Base-by-base conservation (phyloP, 257 asterid species). In the Datura wrightii region DNA sequence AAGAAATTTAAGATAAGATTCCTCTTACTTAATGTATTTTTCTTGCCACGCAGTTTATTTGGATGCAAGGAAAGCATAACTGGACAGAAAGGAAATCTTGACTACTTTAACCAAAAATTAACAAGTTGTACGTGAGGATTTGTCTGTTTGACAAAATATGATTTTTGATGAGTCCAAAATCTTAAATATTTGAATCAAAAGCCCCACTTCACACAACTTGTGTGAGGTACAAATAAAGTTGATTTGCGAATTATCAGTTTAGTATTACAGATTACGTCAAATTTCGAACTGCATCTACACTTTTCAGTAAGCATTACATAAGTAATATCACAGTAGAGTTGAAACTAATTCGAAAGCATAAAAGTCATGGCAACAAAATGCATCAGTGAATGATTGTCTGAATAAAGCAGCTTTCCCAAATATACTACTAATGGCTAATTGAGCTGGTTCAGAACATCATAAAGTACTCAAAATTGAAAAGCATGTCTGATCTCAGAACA, bases 391-490 rank as follows among this genome's bases (percentile, higher is more conserved):
- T 6, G 31, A 14, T 50, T 31, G 82, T 52, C 82, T 14, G 31
- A 7, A 13, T 6, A 76, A 52, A 37, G 7, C 0, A 34, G 39
- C 3, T 5, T 50, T 3, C 15, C 34, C 36, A 60, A 60, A 37
- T 60, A 46, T 72, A 76, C 15, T 72, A 76, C 15, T 31, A 50
- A 34, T 31, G 42, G 46, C 62, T 52, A 76, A 76, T 50, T 34
- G 62, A 76, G 24, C n/a, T 76, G 44, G 44, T 76, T 52, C 82
- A 71, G 5, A 50, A 76, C 31, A 13, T 13, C 82, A 78, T 14
- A 74, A 74, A 19, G 58, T 72, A 48, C 60, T 74, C 81, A 24
- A 11, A 72, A 76, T 31, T 76, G 46, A 50, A 52, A n/a, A 42
- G 1, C n/a, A 50, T 11, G 48, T 52, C 34, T 31, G 48, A 34